These are phyloP conservation scores for Eutypa lata DNA, from an alignment of 2,329 filamentous ascomycete genomes.

Conservation along the genomic window DNA sequence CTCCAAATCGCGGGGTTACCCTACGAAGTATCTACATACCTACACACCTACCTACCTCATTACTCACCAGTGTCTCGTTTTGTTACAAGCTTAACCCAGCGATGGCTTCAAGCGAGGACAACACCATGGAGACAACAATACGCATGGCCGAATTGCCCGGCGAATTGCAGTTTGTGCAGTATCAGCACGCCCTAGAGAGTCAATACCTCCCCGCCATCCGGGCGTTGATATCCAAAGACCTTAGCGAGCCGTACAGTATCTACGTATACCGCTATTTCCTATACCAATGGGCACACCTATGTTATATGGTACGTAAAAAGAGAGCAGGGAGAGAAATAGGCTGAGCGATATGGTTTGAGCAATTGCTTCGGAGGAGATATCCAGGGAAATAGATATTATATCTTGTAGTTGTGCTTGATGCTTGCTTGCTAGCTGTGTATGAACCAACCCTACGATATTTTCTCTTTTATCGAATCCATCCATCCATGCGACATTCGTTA, in stretches of 20 bases:
- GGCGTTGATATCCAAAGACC: conserved; percentile 88
- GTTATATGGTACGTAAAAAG: conserved; percentile 71
- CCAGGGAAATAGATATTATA: conserved; percentile 1
- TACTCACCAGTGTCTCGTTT: too few species aligned
- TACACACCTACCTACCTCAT: too few species aligned
- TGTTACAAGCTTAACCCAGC: too few species aligned
- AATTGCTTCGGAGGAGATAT: background rate
- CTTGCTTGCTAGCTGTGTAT: too few species aligned
- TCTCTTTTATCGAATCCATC: too few species aligned
- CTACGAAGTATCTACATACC: too few species aligned
- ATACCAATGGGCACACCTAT: conserved; percentile 97
- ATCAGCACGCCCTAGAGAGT: conserved; percentile 58
- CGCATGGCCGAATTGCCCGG: conserved; percentile 35
- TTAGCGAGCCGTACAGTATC: conserved; percentile 98
- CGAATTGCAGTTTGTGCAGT: conserved; percentile 58
- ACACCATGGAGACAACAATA: conserved; percentile 29
- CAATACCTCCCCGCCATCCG: conserved; percentile 81
- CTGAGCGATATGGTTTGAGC: background rate
- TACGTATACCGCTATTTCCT: conserved; percentile 99
- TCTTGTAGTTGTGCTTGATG: too few species aligned
- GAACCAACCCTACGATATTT: too few species aligned
- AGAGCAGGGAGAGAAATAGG: background rate
- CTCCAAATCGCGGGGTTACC: too few species aligned
- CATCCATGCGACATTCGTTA: too few species aligned
- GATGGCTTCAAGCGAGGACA: too few species aligned